These are phyloP conservation scores for Cudoniella acicularis DNA, from an alignment of 495 filamentous ascomycete species.

Conservation along the genomic window DNA sequence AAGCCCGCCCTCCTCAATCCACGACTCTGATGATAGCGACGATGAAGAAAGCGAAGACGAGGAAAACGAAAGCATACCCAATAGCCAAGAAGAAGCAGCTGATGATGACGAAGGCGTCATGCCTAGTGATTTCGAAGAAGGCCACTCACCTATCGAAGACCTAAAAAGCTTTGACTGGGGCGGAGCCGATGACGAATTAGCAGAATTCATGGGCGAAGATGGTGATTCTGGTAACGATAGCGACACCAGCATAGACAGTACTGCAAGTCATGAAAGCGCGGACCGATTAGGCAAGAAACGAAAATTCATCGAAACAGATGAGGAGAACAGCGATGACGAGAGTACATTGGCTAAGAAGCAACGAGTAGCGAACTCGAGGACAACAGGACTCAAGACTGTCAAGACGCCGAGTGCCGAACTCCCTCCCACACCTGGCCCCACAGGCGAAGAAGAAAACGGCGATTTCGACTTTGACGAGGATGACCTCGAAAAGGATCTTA, in stretches of 20 bases:
- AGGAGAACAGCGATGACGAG: constrained; percentile 27
- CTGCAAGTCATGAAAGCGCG: constrained; percentile 35
- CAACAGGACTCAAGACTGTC: constrained; percentile 34
- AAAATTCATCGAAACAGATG: constrained; percentile 29
- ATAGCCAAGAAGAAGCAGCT: constrained; percentile 43
- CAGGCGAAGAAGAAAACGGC: constrained; percentile 47
- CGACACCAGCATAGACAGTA: constrained; percentile 18
- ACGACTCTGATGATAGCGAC: constrained; percentile 29
- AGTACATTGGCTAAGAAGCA: constrained; percentile 34
- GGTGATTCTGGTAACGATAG: constrained; percentile 36
- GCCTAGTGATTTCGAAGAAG: constrained; percentile 46
- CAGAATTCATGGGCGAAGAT: constrained; percentile 64
- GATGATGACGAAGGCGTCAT: constrained; percentile 34
- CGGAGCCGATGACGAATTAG: constrained; percentile 65
- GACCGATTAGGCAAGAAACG: constrained; percentile 32
- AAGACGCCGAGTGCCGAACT: constrained; percentile 32
- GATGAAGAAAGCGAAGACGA: constrained; percentile 37
- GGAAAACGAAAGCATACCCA: constrained; percentile 46
- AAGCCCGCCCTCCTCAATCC: constrained; percentile 9
- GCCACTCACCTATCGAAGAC: constrained; percentile 49
- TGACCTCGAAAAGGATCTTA: constrained; percentile 62
- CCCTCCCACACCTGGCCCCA: constrained; percentile 44
- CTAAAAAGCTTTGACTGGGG: constrained; percentile 56
- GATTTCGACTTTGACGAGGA: constrained; percentile 40
- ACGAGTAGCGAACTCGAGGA: constrained; percentile 29